Evolutionary conservation across 768 basidiomycete species (phyloP).

Genomic region (Phylloporus sp.): DNA sequence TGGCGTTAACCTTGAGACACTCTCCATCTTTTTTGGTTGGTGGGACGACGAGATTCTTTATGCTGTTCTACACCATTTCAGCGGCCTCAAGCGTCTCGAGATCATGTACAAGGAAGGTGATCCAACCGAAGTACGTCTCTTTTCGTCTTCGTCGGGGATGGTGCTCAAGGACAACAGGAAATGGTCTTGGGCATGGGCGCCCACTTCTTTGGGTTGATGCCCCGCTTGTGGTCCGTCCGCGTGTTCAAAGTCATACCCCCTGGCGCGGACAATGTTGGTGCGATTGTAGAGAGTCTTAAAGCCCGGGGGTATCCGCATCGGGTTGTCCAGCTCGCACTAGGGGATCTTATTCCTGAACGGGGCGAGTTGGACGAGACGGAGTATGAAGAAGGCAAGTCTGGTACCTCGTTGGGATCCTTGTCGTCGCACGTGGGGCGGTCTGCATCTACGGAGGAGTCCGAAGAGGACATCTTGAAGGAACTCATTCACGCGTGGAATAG

Average conservation of each 20-base stretch:
- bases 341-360: conserved; percentile 12
- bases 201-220: conserved; percentile 36
- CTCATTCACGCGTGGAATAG: conserved; percentile 42
- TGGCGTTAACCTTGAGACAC: conserved; percentile 24
- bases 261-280: conserved; percentile 6
- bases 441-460: conserved; percentile 11
- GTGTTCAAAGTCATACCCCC: conserved; percentile 30
- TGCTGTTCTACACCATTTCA: conserved; percentile 37
- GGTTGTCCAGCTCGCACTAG: conserved; percentile 7
- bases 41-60: conserved; percentile 47
- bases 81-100: conserved; percentile 33
- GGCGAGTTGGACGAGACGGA: conserved; percentile 20
- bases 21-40: conserved; percentile 33
- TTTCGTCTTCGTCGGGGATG: too few species aligned
- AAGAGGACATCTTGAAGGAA: conserved; percentile 29
- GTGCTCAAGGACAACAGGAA: too few species aligned
- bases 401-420: not conserved
- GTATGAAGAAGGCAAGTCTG: conserved; percentile 16
- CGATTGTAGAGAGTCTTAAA: conserved; percentile 1
- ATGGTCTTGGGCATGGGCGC: conserved; percentile 40
- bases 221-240: conserved; percentile 35
- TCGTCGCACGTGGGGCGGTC: not conserved
- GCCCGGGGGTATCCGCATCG: conserved; percentile 13
- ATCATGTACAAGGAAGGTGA: conserved; percentile 36
- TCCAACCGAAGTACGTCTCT: conserved; percentile 37